phyloP scores from a whole-genome alignment of 768 basidiomycete species.

The Albatrellus ellisii region DNA sequence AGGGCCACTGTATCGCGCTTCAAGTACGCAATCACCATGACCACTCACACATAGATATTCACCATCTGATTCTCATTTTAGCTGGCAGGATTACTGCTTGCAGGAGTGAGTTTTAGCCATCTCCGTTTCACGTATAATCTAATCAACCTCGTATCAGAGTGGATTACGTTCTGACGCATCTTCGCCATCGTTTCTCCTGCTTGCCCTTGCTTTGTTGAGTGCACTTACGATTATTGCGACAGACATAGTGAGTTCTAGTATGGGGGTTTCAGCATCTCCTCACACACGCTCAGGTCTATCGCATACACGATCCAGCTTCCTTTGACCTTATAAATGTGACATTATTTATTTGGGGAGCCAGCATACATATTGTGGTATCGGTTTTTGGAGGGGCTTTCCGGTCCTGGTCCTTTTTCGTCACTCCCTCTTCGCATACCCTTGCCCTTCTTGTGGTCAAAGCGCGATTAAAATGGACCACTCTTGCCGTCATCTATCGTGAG shows the following conservation, averaged over 20 bases:
- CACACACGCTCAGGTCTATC: neutral
- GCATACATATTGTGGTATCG: neutral
- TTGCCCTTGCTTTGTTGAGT: neutral
- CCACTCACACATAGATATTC: too few species aligned
- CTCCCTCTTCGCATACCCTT: neutral
- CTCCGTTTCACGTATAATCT: too few species aligned
- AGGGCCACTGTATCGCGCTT: too few species aligned
- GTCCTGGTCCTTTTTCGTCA: neutral
- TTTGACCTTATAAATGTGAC: neutral
- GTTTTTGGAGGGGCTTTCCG: neutral
- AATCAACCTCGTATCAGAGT: neutral
- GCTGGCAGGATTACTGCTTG: slow-evolving; percentile 6
- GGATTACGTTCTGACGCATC: neutral
- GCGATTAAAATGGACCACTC: neutral
- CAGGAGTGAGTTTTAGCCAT: too few species aligned
- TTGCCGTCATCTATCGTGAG: slow-evolving; percentile 9
- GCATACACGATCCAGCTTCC: neutral
- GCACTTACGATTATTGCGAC: neutral
- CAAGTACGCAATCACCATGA: too few species aligned
- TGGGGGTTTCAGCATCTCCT: neutral
- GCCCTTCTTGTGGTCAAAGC: neutral
- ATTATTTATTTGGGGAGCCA: neutral
- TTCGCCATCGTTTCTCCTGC: neutral
- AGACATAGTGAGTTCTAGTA: neutral
- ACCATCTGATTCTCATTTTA: slow-evolving; percentile 15